Evolutionary conservation across 768 basidiomycete genomes (phyloP).

Genomic region (Tremella yokohamensis): DNA sequence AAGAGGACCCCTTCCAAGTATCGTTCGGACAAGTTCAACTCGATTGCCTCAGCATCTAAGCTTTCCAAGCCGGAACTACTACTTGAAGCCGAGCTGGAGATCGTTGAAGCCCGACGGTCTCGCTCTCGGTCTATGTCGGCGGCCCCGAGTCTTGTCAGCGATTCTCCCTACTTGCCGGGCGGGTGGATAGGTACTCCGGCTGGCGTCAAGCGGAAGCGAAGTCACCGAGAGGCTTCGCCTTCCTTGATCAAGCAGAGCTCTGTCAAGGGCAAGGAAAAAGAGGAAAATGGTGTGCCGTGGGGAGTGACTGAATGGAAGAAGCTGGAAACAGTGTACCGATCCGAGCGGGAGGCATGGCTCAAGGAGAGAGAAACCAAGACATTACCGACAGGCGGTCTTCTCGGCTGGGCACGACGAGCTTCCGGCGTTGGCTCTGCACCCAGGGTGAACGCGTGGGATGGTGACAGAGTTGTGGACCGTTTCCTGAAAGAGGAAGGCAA

Average conservation of each 20-base stretch:
- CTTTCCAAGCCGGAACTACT: slow-evolving; percentile 58
- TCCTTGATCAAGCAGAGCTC: too few species aligned
- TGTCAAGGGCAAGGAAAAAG: not conserved
- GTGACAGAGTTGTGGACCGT: slow-evolving; percentile 23
- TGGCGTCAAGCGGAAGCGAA: slow-evolving; percentile 17
- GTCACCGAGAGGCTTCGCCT: not conserved
- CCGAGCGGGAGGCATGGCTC: slow-evolving; percentile 32
- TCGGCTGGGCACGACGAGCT: slow-evolving; percentile 31
- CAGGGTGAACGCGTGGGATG: slow-evolving; percentile 27
- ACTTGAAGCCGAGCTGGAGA: slow-evolving; percentile 60
- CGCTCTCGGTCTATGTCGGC: slow-evolving; percentile 3
- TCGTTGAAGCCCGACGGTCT: slow-evolving; percentile 38
- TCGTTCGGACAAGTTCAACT: slow-evolving; percentile 7
- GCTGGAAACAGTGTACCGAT: slow-evolving; percentile 36
- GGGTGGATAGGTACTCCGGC: slow-evolving; percentile 30
- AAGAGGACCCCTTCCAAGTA: not conserved
- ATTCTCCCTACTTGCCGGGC: slow-evolving; percentile 22
- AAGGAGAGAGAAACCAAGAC: slow-evolving; percentile 36
- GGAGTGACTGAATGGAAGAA: slow-evolving; percentile 42
- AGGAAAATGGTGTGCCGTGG: slow-evolving; percentile 17
- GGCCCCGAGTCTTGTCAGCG: not conserved
- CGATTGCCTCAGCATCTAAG: slow-evolving; percentile 14
- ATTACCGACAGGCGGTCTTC: slow-evolving; percentile 22
- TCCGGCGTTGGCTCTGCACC: slow-evolving; percentile 12
- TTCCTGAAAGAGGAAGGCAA: slow-evolving; percentile 19